Evolutionary conservation across 768 basidiomycete genomes (phyloP).

Genomic region (Mycena polygramma): DNA sequence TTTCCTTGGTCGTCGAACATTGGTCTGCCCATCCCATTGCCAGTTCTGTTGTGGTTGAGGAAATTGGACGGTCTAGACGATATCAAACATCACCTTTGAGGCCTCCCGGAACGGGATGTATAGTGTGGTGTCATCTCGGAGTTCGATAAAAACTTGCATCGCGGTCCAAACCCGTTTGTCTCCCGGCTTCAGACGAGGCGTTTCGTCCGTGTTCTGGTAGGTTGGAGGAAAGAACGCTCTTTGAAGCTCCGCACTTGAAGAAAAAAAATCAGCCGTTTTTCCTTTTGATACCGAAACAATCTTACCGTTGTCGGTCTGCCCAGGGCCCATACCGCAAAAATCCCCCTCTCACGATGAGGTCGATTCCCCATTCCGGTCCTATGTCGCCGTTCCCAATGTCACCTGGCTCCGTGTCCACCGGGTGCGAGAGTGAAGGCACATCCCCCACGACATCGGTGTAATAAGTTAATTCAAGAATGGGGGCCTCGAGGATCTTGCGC

Average conservation of each 20-base stretch:
- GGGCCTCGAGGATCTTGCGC: slow-evolving; percentile 84
- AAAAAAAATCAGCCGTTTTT: not conserved
- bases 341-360: slow-evolving; percentile 84
- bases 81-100: slow-evolving; percentile 73
- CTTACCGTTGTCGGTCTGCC: slow-evolving; percentile 92
- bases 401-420: slow-evolving; percentile 57
- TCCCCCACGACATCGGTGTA: slow-evolving; percentile 88
- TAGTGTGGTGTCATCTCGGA: slow-evolving; percentile 81
- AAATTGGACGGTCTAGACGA: too few relatives aligned
- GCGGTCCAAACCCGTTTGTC: slow-evolving; percentile 88
- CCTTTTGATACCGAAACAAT: not conserved
- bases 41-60: slow-evolving; percentile 71
- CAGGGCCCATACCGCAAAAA: slow-evolving; percentile 91
- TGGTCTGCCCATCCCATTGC: slow-evolving; percentile 84
- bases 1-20: slow-evolving; percentile 63
- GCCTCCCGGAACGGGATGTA: slow-evolving; percentile 92
- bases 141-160: slow-evolving; percentile 84
- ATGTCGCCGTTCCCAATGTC: slow-evolving; percentile 91
- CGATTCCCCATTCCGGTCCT: slow-evolving; percentile 94
- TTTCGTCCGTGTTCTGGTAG: slow-evolving; percentile 73
- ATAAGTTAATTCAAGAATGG: slow-evolving; percentile 84
- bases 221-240: slow-evolving; percentile 85
- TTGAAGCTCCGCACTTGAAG: slow-evolving; percentile 74
- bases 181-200: slow-evolving; percentile 74
- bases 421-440: slow-evolving; percentile 62